Evolutionary conservation across 352 stramenopile genomes (phyloP), one percentile per base, ranked within the genome.

Genomic region (Globisporangium lucens): DNA sequence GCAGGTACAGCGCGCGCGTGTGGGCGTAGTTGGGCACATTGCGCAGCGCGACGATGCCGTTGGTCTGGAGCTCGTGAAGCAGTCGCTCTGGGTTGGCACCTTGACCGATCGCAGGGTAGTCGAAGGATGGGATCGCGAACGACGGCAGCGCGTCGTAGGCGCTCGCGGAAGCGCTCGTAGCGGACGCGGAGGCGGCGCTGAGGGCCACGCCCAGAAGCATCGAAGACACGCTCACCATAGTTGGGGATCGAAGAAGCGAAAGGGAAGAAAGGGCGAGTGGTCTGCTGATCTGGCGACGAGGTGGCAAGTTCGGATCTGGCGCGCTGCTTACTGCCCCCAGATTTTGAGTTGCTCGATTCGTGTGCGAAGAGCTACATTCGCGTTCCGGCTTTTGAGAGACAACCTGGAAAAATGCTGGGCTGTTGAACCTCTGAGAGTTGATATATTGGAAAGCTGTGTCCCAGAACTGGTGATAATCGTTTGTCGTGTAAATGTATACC

Each of bases 11-110:
- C 27, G 73, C 67, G 15, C 79, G 79, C 15, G 73, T 59, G 38
- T 70, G 71, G n/a, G 43, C 61, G 61, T 80, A 89, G 65, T 78
- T 73, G 2, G 78, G 79, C 30, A 89, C 77, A 56, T 85, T 83
- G 30, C 67, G 71, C 24, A 89, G 67, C 7, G 75, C 72, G 36
- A 89, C 66, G 71, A 89, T 83, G 33, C 81, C 79, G 29, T 70
- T 74, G 13, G 41, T 55, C 55, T 79, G 47, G 22, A 89, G 68
- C 30, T 78, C 77, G 0, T 65, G n/a, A 29, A 87, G 72, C 64
- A 55, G 10, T 35, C 46, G 61, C 13, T 29, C 15, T 17, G 46
- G 61, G 1, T 12, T 66, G 41, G 17, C 30, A 22, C 35, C 61
- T 6, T 49, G 4, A 20, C 41, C 27, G 5, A 67, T 15, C 47